Base-by-base conservation (phyloP, 257 asterid genomes). In the Jacaranda mimosifolia region DNA sequence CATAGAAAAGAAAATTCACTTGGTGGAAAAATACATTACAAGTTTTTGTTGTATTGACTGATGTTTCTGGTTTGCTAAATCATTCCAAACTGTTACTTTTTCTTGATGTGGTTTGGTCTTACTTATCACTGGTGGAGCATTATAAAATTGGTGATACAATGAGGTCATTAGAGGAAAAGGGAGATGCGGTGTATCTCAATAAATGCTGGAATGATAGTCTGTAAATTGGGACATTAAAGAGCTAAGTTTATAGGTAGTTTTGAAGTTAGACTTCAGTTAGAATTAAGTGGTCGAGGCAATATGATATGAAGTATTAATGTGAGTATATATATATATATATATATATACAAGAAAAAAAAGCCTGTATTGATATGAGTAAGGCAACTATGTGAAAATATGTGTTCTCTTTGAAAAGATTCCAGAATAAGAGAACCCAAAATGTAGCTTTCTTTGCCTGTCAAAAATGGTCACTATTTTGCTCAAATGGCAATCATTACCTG, bases 71-170 rank as follows among this genome's bases (percentile, higher is more conserved):
- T 45, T 64, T 38, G 40, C 64, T n/a, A 45, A 9, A 9, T 35
- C 71, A 9, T 42, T 79, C 53, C 63, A 7, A 12, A 56, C 42
- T 57, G 42, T 55, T 52, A 5, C 35, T n/a, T 39, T 60, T 39
- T n/a, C 52, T 51, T 52, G 76, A 36, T 64, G 19, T 63, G 60
- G 43, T 63, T 39, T 68, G 70, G 17, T 68, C 67, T 67, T 60
- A 53, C 10, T 57, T 79, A 45, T 14, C 7, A 9, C 48, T 53
- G 19, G n/a, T 26, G 19, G 72, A 36, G 59, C 45, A 26, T 63
- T 63, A 38, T 39, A 11, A 65, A 21, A 7, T 60, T 35, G 5
- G 49, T 39, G 17, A 35, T 55, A n/a, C 63, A 11, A 35, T 46
- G 48, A 55, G 65, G 45, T 45, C 58, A 6, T 36, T 70, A 39